These are phyloP conservation scores for Eragrostis curvula DNA, from an alignment of 176 grass and related monocot species.

Conservation along the genomic window DNA sequence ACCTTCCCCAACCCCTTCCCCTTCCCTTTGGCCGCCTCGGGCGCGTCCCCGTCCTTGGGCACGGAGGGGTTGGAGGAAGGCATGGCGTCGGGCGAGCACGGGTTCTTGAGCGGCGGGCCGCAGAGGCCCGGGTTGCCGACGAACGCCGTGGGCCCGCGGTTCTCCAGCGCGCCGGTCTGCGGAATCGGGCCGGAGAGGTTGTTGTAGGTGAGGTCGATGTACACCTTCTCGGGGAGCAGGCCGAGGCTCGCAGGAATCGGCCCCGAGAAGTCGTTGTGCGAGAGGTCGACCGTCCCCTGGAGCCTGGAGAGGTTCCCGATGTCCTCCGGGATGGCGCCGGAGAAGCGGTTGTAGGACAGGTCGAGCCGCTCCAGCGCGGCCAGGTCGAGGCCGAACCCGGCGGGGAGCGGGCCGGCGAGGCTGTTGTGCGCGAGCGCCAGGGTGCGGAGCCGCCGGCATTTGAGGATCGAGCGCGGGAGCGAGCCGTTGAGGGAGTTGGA, in stretches of 20 bases:
- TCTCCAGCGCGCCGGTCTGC: conserved; percentile 73
- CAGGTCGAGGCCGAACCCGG: conserved; percentile 50
- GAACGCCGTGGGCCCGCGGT: conserved; percentile 79
- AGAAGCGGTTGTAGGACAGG: conserved; percentile 77
- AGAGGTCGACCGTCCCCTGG: conserved; percentile 81
- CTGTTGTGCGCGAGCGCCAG: conserved; percentile 69
- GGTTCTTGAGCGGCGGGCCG: conserved; percentile 77
- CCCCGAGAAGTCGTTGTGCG: conserved; percentile 85
- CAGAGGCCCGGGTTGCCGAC: conserved; percentile 78
- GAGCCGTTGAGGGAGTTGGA: conserved; percentile 70
- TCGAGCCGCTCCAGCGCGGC: conserved; percentile 72
- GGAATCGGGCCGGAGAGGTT: conserved; percentile 85
- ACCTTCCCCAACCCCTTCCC: conserved; percentile 63
- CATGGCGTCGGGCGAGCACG: conserved; percentile 49
- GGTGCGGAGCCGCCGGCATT: conserved; percentile 73
- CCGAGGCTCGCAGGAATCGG: conserved; percentile 74
- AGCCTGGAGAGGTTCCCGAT: conserved; percentile 80
- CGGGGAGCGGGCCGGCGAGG: conserved; percentile 58
- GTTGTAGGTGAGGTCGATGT: conserved; percentile 93
- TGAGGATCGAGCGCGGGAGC: conserved; percentile 61
- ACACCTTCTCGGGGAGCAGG: conserved; percentile 85
- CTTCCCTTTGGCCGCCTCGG: conserved; percentile 25
- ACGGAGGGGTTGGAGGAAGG: conserved; percentile 55
- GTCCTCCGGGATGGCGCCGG: conserved; percentile 61
- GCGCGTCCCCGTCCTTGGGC: conserved; percentile 44